phyloP scores from a whole-genome alignment of 768 basidiomycete species.

The Leucocoprinus leucothites region DNA sequence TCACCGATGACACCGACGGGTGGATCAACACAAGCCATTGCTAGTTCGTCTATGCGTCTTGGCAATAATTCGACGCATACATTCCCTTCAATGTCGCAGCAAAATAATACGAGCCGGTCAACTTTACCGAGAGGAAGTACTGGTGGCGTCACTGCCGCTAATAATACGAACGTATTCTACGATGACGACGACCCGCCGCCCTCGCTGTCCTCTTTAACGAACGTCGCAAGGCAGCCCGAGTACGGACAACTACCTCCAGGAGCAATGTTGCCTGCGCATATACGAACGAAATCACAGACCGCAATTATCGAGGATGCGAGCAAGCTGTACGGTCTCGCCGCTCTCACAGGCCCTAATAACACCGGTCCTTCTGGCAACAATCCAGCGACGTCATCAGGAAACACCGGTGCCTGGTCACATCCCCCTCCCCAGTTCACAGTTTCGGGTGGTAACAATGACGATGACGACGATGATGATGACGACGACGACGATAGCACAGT shows the following conservation, averaged over 20 bases:
- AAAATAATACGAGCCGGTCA: constrained; percentile 22
- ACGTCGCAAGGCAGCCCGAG: constrained; percentile 37
- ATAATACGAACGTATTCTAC: constrained; percentile 13
- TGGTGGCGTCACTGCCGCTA: neutral
- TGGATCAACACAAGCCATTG: constrained; percentile 5
- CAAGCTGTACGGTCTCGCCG: constrained; percentile 18
- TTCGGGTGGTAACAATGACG: constrained; percentile 20
- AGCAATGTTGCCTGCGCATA: constrained; percentile 63
- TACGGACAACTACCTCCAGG: constrained; percentile 47
- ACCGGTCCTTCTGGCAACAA: constrained; percentile 16
- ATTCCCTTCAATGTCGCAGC: constrained; percentile 61
- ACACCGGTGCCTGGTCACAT: constrained; percentile 4
- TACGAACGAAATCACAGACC: constrained; percentile 78
- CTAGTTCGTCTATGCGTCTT: constrained; percentile 9
- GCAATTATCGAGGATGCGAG: constrained; percentile 74
- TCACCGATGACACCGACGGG: neutral
- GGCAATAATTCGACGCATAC: constrained; percentile 53
- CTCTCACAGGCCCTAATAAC: constrained; percentile 13
- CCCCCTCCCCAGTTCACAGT: constrained; percentile 13
- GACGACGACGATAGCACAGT: constrained; percentile 41
- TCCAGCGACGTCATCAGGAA: constrained; percentile 14
- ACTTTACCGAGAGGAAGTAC: constrained; percentile 12
- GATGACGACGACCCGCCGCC: constrained; percentile 45
- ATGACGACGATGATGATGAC: constrained; percentile 16
- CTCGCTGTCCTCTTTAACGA: constrained; percentile 39